Conservation (phyloP, 75 land plant species). For the Larix kaempferi region DNA sequence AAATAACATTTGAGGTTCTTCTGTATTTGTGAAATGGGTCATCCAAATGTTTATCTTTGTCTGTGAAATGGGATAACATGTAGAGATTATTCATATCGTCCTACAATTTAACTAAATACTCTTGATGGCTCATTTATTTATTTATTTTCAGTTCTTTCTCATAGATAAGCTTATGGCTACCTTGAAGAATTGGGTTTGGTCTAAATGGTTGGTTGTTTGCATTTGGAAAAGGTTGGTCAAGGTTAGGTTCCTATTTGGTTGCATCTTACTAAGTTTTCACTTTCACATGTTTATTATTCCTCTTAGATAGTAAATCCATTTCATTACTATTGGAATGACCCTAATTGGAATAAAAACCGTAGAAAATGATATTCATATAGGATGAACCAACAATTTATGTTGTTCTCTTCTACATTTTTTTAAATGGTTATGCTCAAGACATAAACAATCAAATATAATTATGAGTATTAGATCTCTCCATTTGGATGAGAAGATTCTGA, state of each 20-base stretch:
- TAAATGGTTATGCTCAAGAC: not conserved
- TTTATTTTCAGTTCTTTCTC: no score
- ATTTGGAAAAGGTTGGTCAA: not conserved
- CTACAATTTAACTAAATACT: not conserved
- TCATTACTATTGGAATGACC: no score
- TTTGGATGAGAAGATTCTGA: not conserved
- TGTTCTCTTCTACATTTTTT: not conserved
- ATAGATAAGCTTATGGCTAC: not conserved
- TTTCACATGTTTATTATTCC: no score
- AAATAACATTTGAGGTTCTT: no score
- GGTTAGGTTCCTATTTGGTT: not conserved
- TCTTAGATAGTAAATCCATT: no score
- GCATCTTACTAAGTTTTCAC: no score
- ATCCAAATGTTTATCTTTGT: no score
- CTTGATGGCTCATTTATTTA: no score
- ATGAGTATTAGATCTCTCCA: not conserved
- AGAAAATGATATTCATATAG: not conserved
- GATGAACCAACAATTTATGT: not conserved
- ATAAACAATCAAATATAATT: not conserved
- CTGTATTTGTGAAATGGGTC: no score
- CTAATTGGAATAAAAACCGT: not conserved
- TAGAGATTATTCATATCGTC: not conserved
- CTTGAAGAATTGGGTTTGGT: not conserved
- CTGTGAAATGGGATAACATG: no score
- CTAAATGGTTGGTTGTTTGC: not conserved